Percentiles rank a stretch among this genome's conserved stretches.
phyloP scores from a whole-genome alignment of 345 rosid species.

The Crucihimalaya himalaica region DNA sequence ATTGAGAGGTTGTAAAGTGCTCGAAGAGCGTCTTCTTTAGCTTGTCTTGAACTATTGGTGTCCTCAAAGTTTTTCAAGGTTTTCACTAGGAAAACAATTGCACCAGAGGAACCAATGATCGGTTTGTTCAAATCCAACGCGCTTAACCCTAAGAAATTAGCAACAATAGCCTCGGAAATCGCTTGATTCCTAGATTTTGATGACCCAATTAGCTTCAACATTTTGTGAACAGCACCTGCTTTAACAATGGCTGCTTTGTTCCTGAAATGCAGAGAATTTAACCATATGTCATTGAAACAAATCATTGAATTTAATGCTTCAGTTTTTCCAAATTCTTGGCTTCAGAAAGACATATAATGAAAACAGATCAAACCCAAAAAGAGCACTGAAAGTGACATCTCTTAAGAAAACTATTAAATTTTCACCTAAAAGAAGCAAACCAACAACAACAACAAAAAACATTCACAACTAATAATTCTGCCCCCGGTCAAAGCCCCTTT shows the following conservation, averaged over 20 bases:
- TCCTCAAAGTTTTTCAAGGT: slow-evolving; percentile 47
- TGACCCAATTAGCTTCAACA: slow-evolving; percentile 75
- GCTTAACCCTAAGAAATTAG: slow-evolving; percentile 85
- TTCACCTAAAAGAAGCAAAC: slow-evolving; percentile 1
- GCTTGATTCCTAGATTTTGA: slow-evolving; percentile 46
- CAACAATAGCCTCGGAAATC: slow-evolving; percentile 73
- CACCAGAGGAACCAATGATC: slow-evolving; percentile 82
- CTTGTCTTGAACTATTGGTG: slow-evolving; percentile 51
- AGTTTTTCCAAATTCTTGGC: not conserved
- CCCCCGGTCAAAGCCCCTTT: too few relatives aligned
- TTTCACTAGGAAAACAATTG: slow-evolving; percentile 67
- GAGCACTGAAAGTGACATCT: slow-evolving; percentile 51
- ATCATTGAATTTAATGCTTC: slow-evolving; percentile 18
- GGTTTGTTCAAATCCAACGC: slow-evolving; percentile 86
- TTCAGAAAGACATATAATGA: not conserved
- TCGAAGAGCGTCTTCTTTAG: slow-evolving; percentile 81
- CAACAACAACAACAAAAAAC: not conserved
- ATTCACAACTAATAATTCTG: not conserved
- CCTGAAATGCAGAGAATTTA: slow-evolving; percentile 46
- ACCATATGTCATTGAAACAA: not conserved
- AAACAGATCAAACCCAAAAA: not conserved
- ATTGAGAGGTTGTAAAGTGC: slow-evolving; percentile 90
- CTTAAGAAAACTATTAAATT: not conserved
- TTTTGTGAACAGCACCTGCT: slow-evolving; percentile 87
- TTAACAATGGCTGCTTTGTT: slow-evolving; percentile 93